Evolutionary conservation across 176 grass and related monocot genomes (phyloP), one percentile per base, ranked within the genome.

Genomic region (Alloteropsis semialata): DNA sequence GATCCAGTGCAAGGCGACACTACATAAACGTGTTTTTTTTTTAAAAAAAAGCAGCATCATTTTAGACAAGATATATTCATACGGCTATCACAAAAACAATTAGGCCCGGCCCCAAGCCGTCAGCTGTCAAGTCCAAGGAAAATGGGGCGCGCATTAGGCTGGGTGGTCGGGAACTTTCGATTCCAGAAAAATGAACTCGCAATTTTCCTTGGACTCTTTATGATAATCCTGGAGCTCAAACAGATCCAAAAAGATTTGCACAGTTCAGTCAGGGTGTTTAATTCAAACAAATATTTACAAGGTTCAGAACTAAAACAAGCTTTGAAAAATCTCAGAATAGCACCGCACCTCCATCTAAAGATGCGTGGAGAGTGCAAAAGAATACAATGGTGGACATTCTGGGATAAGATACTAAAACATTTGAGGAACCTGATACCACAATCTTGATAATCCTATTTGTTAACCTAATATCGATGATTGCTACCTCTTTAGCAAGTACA

Each of bases 401-500:
- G 32, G 44, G 27, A 33, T 50, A 21, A 72, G 42, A 32, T 48
- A 72, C 10, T 25, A 29, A 11, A 30, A 73, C 19, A 73, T 74
- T 19, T 53, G 8, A 34, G 63, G 59, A 68, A 30, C 7, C 5
- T 27, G 12, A 24, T 64, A 22, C 13, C 37, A 21, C 43, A 18
- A 5, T 11, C 0, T 1, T 39, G 19, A 55, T 19, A 18, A 58
- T 57, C 11, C 12, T 57, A 45, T 59, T 58, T 21, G 66, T 22
- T 49, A 71, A 24, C 66, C 24, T 53, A 41, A 17, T 46, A 50
- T 25, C 72, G 22, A 46, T 21, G 34, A 8, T 10, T 50, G 65
- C 59, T 92, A 90, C 51, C 81, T 93, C 75, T 91, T 94, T 56
- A 94, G 70, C 56, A 85, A 72, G 84, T 97, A 97, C 69, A 73